Percentiles rank a stretch among this genome's conserved stretches.
These are phyloP conservation scores for Exophiala alcalophila DNA, from an alignment of 2,329 filamentous ascomycete genomes.

Conservation along the genomic window DNA sequence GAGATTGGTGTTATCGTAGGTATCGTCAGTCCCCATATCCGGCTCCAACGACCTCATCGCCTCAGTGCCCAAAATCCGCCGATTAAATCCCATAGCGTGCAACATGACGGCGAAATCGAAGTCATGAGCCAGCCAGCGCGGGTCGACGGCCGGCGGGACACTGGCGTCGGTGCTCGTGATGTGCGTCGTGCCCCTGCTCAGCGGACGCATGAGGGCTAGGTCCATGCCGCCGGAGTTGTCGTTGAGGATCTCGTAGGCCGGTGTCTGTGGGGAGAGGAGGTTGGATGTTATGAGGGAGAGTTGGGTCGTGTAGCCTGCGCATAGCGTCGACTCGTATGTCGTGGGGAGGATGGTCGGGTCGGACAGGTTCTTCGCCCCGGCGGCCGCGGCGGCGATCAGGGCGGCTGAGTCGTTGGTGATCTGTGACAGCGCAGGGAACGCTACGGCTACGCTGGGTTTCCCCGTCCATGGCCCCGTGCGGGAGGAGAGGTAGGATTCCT, in stretches of 20 bases:
- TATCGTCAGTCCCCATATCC: conserved; percentile 8
- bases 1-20: too few species aligned
- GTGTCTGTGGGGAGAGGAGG: conserved; percentile 10
- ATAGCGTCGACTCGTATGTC: conserved; percentile 16
- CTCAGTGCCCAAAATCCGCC: conserved; percentile 27
- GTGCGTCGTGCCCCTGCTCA: conserved; percentile 44
- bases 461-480: conserved; percentile 32
- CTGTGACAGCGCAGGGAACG: conserved; percentile 31
- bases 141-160: conserved; percentile 43
- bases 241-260: conserved; percentile 26
- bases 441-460: conserved; percentile 31
- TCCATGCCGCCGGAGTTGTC: conserved; percentile 24
- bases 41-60: conserved; percentile 16
- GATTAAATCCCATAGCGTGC: conserved; percentile 32
- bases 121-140: conserved; percentile 44
- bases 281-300: conserved; percentile 5
- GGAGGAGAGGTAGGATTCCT: conserved; percentile 13
- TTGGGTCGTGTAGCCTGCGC: conserved; percentile 22
- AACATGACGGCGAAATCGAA: conserved; percentile 44
- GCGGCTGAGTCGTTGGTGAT: conserved; percentile 23
- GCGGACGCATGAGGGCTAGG: conserved; percentile 31
- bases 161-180: conserved; percentile 36
- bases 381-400: background rate
- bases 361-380: too few species aligned
- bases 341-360: too few species aligned